phyloP scores from a whole-genome alignment of 2,329 filamentous ascomycete genomes.

The Cyanodermella asteris region DNA sequence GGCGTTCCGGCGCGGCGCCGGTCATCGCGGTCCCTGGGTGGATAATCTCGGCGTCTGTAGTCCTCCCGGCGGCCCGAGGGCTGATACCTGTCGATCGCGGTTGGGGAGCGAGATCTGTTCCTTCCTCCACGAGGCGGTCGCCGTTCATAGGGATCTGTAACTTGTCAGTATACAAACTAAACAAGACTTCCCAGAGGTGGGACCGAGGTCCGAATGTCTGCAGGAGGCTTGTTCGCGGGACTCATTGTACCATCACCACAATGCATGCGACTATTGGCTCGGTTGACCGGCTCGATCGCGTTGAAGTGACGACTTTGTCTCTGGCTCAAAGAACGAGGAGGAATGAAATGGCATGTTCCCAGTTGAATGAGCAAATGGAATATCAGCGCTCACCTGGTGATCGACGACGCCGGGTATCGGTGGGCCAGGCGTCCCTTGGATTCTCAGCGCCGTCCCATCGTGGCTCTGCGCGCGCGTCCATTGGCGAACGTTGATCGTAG shows the following conservation, averaged over 20 bases:
- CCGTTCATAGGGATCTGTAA: constrained; percentile 10
- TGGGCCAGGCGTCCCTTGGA: constrained; percentile 12
- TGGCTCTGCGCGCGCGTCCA: constrained; percentile 10
- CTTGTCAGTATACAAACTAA: constrained; percentile 2
- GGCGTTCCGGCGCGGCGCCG: constrained; percentile 35
- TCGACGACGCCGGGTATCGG: constrained; percentile 18
- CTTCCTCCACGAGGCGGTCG: constrained; percentile 24
- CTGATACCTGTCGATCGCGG: constrained; percentile 41
- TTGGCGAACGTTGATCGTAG: constrained; percentile 19
- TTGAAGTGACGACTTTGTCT: too few relatives aligned
- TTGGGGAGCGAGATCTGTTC: constrained; percentile 36
- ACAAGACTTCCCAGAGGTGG: neutral
- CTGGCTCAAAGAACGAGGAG: too few relatives aligned
- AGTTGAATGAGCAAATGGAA: too few relatives aligned
- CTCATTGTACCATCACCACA: too few relatives aligned
- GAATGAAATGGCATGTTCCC: too few relatives aligned
- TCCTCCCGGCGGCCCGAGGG: constrained; percentile 37
- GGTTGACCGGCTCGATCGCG: too few relatives aligned
- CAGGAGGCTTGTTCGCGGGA: too few relatives aligned
- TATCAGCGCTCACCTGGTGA: constrained; percentile 24
- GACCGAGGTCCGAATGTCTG: too few relatives aligned
- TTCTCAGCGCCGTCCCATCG: constrained; percentile 21
- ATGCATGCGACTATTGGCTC: too few relatives aligned
- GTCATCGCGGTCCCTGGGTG: constrained; percentile 32
- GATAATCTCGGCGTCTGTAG: constrained; percentile 26